A percentile compares a stretch with the other conserved stretches of the same genome.
Evolutionary conservation across 225 moss, liverwort and hornwort species (phyloP).

Genomic region (Neckera pumila): DNA sequence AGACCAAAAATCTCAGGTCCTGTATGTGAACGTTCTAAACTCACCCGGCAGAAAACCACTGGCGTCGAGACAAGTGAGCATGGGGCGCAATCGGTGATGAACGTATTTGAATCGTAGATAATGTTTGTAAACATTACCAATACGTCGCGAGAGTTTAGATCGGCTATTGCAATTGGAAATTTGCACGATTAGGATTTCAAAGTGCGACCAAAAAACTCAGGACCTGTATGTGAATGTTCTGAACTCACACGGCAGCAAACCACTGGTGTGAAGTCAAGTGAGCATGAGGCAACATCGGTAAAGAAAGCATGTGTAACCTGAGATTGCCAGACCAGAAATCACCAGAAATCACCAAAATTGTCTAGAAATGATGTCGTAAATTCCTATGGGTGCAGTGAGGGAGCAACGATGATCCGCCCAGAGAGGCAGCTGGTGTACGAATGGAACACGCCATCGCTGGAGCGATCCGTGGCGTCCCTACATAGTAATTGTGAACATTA

Average conservation of each 20-base stretch:
- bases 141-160: not conserved
- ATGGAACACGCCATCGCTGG: conserved; percentile 47
- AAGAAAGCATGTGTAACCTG: not conserved
- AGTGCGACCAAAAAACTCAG: not conserved
- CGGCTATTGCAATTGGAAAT: not conserved
- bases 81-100: not conserved
- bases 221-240: not conserved
- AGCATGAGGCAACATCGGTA: too few relatives aligned
- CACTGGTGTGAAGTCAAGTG: too few relatives aligned
- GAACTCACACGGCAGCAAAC: not conserved
- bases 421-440: conserved; percentile 55
- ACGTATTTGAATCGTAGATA: not conserved
- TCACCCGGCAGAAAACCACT: not conserved
- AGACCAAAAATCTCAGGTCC: too few relatives aligned
- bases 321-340: not conserved
- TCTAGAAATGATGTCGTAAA: not conserved
- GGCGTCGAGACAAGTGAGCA: not conserved
- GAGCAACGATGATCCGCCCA: not conserved
- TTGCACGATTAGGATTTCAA: not conserved
- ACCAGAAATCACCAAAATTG: not conserved
- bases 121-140: not conserved
- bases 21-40: not conserved
- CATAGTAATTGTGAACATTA: not conserved
- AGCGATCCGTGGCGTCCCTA: conserved; percentile 17
- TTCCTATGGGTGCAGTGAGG: not conserved